Conservation (phyloP, 805 yeast species). For the Saturnispora dispora region DNA sequence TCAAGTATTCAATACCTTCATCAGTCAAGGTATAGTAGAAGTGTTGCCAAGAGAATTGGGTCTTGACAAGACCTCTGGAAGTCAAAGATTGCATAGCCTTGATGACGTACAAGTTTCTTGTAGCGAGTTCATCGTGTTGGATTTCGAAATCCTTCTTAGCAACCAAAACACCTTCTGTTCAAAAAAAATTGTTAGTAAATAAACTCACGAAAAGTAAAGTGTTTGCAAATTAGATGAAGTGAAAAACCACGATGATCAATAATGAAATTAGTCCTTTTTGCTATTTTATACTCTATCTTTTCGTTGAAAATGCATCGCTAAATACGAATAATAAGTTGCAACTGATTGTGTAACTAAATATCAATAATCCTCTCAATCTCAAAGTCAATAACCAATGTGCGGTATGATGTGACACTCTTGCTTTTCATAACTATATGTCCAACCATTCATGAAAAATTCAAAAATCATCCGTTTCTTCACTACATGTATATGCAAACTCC, state of each 20-base stretch:
- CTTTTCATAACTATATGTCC: background rate
- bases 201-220: background rate
- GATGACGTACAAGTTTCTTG: slow-evolving; percentile 95
- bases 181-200: slow-evolving; percentile 16
- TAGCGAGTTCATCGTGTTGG: slow-evolving; percentile 96
- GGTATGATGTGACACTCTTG: background rate
- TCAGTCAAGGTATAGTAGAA: slow-evolving; percentile 99
- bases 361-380: no score
- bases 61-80: slow-evolving; percentile 98
- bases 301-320: no score
- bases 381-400: no score
- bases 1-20: slow-evolving; percentile 97
- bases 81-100: slow-evolving; percentile 99
- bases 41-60: slow-evolving; percentile 99
- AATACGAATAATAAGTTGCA: no score
- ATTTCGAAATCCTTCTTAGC: slow-evolving; percentile 99
- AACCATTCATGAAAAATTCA: background rate
- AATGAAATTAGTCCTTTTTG: no score
- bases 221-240: background rate
- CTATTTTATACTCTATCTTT: no score
- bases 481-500: background rate
- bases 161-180: slow-evolving; percentile 95
- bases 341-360: no score
- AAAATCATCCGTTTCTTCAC: background rate
- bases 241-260: background rate